Conservation (phyloP, 208 protist species). For the Trypanosoma cruzi region DNA sequence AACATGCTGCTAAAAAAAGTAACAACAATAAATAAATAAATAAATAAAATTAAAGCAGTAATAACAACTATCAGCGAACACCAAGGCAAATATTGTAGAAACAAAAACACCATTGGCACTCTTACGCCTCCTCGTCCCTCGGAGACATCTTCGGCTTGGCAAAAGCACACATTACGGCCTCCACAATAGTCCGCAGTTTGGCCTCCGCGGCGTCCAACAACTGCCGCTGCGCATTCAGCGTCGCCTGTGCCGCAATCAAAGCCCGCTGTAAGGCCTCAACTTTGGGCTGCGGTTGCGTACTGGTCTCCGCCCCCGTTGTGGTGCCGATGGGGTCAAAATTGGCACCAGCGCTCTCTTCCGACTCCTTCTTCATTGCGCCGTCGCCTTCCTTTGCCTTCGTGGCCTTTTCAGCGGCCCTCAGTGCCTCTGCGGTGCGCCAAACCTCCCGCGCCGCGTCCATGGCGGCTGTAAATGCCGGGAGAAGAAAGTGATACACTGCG, state of each 20-base stretch:
- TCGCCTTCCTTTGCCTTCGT: slow-evolving; percentile 10
- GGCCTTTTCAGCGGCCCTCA: slow-evolving; percentile 25
- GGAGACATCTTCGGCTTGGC: neutral
- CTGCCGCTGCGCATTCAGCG: slow-evolving; percentile 10
- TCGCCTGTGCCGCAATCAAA: neutral
- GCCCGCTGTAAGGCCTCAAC: slow-evolving; percentile 2
- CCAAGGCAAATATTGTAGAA: too few relatives aligned
- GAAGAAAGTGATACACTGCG: slow-evolving; percentile 55
- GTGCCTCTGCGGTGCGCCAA: slow-evolving; percentile 20
- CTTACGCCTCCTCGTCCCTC: neutral
- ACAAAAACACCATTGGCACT: neutral
- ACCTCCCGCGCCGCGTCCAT: slow-evolving; percentile 41
- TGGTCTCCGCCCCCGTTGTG: neutral
- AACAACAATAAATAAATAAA: slow-evolving; percentile 7
- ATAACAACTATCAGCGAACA: too few relatives aligned
- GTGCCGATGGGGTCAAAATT: neutral
- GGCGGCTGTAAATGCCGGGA: slow-evolving; percentile 38
- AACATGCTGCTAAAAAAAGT: slow-evolving; percentile 11
- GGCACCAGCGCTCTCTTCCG: neutral
- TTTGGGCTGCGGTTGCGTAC: neutral
- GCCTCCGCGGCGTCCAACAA: slow-evolving; percentile 11
- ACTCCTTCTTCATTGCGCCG: neutral
- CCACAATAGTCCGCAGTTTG: slow-evolving; percentile 9
- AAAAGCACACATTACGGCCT: neutral
- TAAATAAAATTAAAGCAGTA: neutral